Evolutionary conservation across 306 rosid genomes (phyloP).

Genomic region (Cyamopsis tetragonoloba): DNA sequence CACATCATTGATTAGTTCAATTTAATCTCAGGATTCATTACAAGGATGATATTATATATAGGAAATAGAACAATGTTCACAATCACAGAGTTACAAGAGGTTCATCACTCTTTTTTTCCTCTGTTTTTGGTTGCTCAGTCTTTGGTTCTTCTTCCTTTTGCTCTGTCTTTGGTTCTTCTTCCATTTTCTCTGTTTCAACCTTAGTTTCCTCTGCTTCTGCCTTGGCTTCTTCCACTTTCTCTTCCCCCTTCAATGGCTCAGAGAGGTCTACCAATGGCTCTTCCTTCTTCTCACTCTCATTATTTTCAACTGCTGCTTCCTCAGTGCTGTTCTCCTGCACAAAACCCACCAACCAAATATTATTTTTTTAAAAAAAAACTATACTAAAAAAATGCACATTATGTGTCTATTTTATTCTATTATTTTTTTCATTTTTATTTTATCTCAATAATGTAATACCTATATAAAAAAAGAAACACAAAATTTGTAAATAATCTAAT

Average conservation of each 20-base stretch:
- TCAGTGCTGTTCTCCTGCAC: slow-evolving; percentile 28
- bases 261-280: slow-evolving; percentile 39
- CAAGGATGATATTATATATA: too few relatives aligned
- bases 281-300: slow-evolving; percentile 35
- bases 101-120: background rate
- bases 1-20: background rate
- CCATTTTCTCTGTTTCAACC: slow-evolving; percentile 12
- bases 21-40: too few relatives aligned
- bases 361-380: too few relatives aligned
- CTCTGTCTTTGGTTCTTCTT: background rate
- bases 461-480: background rate
- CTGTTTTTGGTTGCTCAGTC: background rate
- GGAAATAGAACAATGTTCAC: too few relatives aligned
- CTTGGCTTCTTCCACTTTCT: slow-evolving; percentile 23
- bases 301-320: too few relatives aligned
- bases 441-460: too few relatives aligned
- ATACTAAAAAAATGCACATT: too few relatives aligned
- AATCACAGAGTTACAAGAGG: slow-evolving; percentile 25
- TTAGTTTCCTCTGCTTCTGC: slow-evolving; percentile 16
- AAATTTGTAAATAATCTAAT: background rate
- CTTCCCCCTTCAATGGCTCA: slow-evolving; percentile 34
- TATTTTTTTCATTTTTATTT: too few relatives aligned
- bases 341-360: background rate
- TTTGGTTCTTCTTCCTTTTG: background rate
- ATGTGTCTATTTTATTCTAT: too few relatives aligned